Evolutionary conservation across 345 rosid species (phyloP).

Genomic region (Rhodamnia rubescens): DNA sequence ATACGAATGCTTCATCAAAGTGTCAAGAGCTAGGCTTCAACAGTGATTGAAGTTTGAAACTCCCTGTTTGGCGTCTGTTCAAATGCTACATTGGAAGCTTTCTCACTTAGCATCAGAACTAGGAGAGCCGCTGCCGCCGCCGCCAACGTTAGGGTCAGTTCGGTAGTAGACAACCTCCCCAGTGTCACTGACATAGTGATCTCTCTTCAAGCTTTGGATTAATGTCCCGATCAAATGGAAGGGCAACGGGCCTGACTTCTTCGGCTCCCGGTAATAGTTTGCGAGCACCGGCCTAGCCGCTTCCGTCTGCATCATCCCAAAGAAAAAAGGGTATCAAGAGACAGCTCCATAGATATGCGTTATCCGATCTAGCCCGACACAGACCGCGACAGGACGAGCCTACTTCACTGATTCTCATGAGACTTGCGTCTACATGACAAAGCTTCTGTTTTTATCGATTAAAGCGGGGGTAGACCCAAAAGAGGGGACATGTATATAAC

Average conservation of each 20-base stretch:
- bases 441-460: not conserved
- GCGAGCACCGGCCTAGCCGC: conserved; percentile 82
- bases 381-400: not conserved
- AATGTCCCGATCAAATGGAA: conserved; percentile 41
- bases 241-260: conserved; percentile 65
- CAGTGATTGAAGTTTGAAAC: not conserved
- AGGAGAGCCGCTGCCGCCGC: not conserved
- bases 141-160: conserved; percentile 29
- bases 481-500: not conserved
- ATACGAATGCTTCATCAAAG: not conserved
- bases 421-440: not conserved
- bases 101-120: not conserved
- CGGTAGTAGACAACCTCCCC: conserved; percentile 75
- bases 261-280: conserved; percentile 71
- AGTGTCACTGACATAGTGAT: conserved; percentile 66
- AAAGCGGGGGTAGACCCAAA: not conserved
- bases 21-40: not conserved
- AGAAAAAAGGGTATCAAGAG: not conserved
- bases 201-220: conserved; percentile 46
- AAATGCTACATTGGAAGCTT: not conserved
- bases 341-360: not conserved
- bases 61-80: not conserved
- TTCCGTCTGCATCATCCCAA: conserved; percentile 35
- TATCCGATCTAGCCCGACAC: not conserved
- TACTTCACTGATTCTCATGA: not conserved